Evolutionary conservation across 192 early-diverging fungal species (phyloP).

Genomic region (Umbelopsis vinacea): DNA sequence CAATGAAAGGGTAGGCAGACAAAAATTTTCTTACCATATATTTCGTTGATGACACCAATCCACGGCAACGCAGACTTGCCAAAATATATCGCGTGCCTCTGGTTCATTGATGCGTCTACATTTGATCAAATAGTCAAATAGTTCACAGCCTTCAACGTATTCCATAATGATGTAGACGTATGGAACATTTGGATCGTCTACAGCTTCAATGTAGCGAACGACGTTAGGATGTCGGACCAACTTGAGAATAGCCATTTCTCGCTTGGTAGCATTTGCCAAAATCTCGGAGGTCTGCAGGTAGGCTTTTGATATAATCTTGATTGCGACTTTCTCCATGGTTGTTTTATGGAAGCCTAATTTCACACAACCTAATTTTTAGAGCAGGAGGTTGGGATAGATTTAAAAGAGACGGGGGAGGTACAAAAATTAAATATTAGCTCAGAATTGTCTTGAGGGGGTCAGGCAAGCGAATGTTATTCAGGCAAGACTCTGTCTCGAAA

Average conservation of each 20-base stretch:
- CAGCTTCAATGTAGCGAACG: constrained; percentile 29
- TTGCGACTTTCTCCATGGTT: constrained; percentile 39
- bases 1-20: background rate
- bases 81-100: constrained; percentile 65
- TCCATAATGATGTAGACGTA: constrained; percentile 45
- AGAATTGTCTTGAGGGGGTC: background rate
- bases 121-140: constrained; percentile 34
- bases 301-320: constrained; percentile 39
- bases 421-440: background rate
- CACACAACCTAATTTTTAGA: constrained; percentile 32
- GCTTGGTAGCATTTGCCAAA: constrained; percentile 28
- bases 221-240: constrained; percentile 35
- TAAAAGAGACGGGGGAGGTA: background rate
- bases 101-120: constrained; percentile 53
- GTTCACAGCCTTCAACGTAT: constrained; percentile 38
- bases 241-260: constrained; percentile 40
- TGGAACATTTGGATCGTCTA: constrained; percentile 26
- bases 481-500: background rate
- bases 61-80: constrained; percentile 74
- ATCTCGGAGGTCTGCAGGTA: constrained; percentile 28
- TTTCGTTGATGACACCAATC: constrained; percentile 41
- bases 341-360: constrained; percentile 41
- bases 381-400: background rate
- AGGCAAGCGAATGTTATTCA: background rate
- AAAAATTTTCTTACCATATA: constrained; percentile 32